Evolutionary conservation across 2,329 filamentous ascomycete species (phyloP), one percentile per base, ranked within the genome.

Genomic region (Setomelanomma holmii): DNA sequence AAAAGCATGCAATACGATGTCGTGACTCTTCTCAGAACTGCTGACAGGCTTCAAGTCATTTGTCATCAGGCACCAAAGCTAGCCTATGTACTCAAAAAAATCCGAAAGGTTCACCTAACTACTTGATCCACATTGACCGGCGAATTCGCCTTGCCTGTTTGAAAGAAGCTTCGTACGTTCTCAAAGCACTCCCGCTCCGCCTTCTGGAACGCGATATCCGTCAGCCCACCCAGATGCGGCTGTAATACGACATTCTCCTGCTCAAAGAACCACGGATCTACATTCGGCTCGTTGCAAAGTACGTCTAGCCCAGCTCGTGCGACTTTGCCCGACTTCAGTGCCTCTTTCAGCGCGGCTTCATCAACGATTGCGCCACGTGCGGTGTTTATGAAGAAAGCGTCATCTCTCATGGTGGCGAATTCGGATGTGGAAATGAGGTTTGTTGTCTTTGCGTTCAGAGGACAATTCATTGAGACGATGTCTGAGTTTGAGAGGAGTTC

Each of bases 311-410:
- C 27, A 8, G 14, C 27, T 6, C 10, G 10, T 6, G 27, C 27
- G 27, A 30, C 27, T 3, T 30, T 8, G 14, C 27, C 80, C 0
- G 71, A 72, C 3, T 81, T 74, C 2, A 84, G 67, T 8, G 78
- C 79, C 1, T 72, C 70, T 1, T 78, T 80, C 11, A 84, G 68
- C 2, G 79, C 80, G 0, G 68, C 73, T 60, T 84, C 81, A 55
- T 84, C 78, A 33, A 84, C 78, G 17, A 83, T 75, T 8, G 77
- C 77, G 1, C 81, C 81, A 19, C 81, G 72, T 4, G 81, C 81
- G 0, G 80, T 84, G 61, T 84, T 84, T 45, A 84, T 73, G 33
- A 84, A 68, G 6, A 83, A 70, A 0, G 80, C 76, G 0, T 79
- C 79, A 5, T 74, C 64, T 63, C 82, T 83, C 76, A 80, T 80